phyloP scores from a whole-genome alignment of 2,329 filamentous ascomycete species.

The Cercospora sojina region DNA sequence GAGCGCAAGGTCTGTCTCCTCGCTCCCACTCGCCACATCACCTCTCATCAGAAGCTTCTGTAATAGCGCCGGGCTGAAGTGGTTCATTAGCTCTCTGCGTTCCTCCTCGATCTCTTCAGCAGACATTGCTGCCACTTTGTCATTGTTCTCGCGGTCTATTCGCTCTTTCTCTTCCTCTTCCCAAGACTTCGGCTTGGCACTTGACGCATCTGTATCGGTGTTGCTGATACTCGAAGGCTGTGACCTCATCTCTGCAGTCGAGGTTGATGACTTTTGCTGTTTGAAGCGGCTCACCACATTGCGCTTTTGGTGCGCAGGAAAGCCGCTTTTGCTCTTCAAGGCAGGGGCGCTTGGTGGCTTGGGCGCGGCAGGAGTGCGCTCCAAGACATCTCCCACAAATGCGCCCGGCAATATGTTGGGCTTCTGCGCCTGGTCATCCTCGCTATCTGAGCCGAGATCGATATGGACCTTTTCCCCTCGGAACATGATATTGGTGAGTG shows the following conservation, averaged over 20 bases:
- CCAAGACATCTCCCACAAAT: slow-evolving; percentile 74
- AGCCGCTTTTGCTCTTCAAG: slow-evolving; percentile 62
- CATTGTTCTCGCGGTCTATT: slow-evolving; percentile 81
- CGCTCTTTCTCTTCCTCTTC: slow-evolving; percentile 62
- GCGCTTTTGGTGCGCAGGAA: slow-evolving; percentile 85
- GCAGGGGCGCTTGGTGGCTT: slow-evolving; percentile 65
- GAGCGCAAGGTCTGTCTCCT: slow-evolving; percentile 41
- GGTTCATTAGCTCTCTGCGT: slow-evolving; percentile 74
- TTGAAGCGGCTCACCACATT: slow-evolving; percentile 75
- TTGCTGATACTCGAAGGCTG: not conserved
- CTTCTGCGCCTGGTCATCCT: slow-evolving; percentile 24
- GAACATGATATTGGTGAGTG: slow-evolving; percentile 37
- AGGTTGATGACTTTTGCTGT: slow-evolving; percentile 49
- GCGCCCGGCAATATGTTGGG: slow-evolving; percentile 28
- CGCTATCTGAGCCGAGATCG: slow-evolving; percentile 53
- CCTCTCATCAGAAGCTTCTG: slow-evolving; percentile 74
- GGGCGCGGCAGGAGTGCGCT: slow-evolving; percentile 61
- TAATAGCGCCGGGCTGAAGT: slow-evolving; percentile 71
- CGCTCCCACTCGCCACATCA: slow-evolving; percentile 66
- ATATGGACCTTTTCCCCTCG: slow-evolving; percentile 62
- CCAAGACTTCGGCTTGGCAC: slow-evolving; percentile 30
- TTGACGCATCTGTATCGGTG: slow-evolving; percentile 1
- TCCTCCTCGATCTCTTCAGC: slow-evolving; percentile 77
- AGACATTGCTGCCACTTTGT: slow-evolving; percentile 74
- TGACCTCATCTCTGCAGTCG: not conserved